These are phyloP conservation scores for sorghum (Sorghum bicolor) DNA, from an alignment of 176 grass and related monocot species.

Conservation along the genomic window DNA sequence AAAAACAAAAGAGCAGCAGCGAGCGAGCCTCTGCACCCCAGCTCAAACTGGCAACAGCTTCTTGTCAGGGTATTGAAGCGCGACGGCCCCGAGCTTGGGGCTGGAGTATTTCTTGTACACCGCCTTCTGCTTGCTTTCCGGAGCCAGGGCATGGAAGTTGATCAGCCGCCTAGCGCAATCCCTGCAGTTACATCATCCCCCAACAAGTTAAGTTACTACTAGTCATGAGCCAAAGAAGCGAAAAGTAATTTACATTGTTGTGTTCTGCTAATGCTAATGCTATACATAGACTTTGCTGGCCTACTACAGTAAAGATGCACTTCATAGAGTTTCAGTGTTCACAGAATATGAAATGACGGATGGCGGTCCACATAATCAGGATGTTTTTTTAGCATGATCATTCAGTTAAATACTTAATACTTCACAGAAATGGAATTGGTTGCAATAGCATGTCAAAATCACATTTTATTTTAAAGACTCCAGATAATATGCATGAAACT, in stretches of 20 bases:
- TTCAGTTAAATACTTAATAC: background rate
- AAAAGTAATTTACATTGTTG: background rate
- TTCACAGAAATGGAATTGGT: background rate
- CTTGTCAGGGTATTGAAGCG: conserved; percentile 28
- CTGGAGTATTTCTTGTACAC: conserved; percentile 56
- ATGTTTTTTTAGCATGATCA: background rate
- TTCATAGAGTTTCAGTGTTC: no score
- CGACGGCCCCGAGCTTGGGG: conserved; percentile 36
- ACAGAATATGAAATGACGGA: no score
- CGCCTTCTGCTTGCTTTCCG: conserved; percentile 38
- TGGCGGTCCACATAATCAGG: background rate
- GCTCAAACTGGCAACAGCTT: background rate
- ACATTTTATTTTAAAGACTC: background rate
- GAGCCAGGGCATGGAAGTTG: conserved; percentile 29
- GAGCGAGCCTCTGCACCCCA: background rate
- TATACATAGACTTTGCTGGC: no score
- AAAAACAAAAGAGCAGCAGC: background rate
- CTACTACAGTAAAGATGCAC: no score
- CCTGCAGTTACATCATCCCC: conserved; percentile 16
- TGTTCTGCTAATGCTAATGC: no score
- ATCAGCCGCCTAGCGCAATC: conserved; percentile 43
- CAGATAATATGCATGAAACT: background rate
- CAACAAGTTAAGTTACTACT: background rate
- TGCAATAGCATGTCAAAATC: background rate
- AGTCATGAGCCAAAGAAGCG: background rate